Conservation (phyloP, 1,284 basidiomycete species). For the Sparassis latifolia region DNA sequence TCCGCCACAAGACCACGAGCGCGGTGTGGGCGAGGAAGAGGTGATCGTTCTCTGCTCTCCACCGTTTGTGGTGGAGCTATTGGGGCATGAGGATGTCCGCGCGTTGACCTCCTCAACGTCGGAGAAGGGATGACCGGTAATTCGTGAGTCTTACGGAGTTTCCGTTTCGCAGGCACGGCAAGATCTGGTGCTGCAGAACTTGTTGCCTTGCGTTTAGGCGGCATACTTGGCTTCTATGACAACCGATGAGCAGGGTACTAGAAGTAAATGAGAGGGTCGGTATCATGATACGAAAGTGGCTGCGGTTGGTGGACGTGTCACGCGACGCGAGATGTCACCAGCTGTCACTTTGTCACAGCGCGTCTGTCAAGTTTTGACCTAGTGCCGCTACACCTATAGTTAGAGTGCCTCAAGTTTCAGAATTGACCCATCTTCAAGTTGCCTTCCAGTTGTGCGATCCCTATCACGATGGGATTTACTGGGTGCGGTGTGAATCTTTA, state of each 20-base stretch:
- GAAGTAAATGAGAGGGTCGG: too few species aligned
- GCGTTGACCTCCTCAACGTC: too few species aligned
- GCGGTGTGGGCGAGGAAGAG: too few species aligned
- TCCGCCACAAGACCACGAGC: neutral
- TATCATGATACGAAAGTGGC: neutral
- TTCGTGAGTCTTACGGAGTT: constrained; percentile 11
- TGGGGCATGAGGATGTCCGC: too few species aligned
- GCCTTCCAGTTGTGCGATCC: neutral
- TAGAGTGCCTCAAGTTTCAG: neutral
- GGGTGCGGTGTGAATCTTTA: constrained; percentile 9
- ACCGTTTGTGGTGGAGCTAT: too few species aligned
- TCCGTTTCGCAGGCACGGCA: constrained; percentile 13
- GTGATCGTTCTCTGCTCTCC: too few species aligned
- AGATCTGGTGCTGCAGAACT: constrained; percentile 7
- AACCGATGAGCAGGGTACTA: too few species aligned
- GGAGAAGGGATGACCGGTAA: too few species aligned
- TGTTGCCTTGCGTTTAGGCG: constrained; percentile 44
- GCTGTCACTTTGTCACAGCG: neutral
- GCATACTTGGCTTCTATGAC: constrained; percentile 22
- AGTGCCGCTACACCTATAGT: neutral
- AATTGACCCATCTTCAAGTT: neutral
- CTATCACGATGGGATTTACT: constrained; percentile 11
- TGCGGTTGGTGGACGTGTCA: neutral
- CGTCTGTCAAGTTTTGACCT: neutral
- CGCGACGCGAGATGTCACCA: constrained; percentile 3